phyloP scores from a whole-genome alignment of 768 basidiomycete genomes.

The Mycena metata region DNA sequence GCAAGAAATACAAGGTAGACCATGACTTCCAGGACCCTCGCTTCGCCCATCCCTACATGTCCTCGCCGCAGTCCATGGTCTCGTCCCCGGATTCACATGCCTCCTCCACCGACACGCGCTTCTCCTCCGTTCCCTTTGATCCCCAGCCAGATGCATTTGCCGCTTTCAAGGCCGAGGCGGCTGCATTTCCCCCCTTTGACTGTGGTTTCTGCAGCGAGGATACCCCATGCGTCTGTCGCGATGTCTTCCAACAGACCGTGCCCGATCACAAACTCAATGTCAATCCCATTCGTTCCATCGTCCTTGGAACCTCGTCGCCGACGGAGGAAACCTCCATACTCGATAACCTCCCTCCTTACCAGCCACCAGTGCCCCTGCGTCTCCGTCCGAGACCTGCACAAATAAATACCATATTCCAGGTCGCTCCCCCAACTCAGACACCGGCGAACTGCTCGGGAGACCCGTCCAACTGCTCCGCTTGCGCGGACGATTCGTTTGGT shows the following conservation, averaged over 20 bases:
- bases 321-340: conserved; percentile 68
- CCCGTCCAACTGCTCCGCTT: conserved; percentile 87
- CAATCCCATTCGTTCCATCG: conserved; percentile 43
- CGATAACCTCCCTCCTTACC: conserved; percentile 83
- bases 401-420: conserved; percentile 68
- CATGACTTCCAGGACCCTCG: conserved; percentile 47
- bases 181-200: conserved; percentile 61
- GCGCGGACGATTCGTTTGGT: conserved; percentile 88
- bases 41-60: conserved; percentile 54
- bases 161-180: conserved; percentile 43
- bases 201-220: conserved; percentile 85
- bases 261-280: conserved; percentile 41
- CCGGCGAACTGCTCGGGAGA: conserved; percentile 82
- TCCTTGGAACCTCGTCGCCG: conserved; percentile 42
- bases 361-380: conserved; percentile 86
- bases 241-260: conserved; percentile 67
- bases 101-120: conserved; percentile 48
- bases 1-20: conserved; percentile 41
- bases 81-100: conserved; percentile 64
- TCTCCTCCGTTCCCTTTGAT: conserved; percentile 52
- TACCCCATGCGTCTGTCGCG: conserved; percentile 83
- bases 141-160: conserved; percentile 45
- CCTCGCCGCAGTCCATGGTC: conserved; percentile 62
- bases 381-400: conserved; percentile 58
- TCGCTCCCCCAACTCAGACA: conserved; percentile 49